Percentiles rank a stretch among this genome's conserved stretches.
Evolutionary conservation across 2,329 filamentous ascomycete species (phyloP).

Genomic region (Colletotrichum spinosum): DNA sequence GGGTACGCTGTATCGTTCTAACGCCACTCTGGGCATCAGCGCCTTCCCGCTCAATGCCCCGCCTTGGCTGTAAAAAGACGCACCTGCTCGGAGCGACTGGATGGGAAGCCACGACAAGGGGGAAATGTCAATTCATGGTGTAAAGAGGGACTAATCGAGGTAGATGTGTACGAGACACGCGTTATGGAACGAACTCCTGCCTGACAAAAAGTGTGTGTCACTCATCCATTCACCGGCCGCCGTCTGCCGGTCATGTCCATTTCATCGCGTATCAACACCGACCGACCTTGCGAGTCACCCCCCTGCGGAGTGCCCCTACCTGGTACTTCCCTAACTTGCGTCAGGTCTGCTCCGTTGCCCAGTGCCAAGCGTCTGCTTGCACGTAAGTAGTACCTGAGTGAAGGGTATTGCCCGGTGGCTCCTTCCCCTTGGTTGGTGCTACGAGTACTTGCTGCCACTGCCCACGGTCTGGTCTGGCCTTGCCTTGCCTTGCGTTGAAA

Average conservation of each 20-base stretch:
- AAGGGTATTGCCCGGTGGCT: not conserved
- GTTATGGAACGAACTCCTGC: slow-evolving; percentile 21
- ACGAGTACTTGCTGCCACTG: not conserved
- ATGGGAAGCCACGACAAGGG: slow-evolving; percentile 26
- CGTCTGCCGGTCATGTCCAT: slow-evolving; percentile 23
- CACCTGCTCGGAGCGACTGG: slow-evolving; percentile 34
- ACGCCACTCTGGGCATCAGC: slow-evolving; percentile 26
- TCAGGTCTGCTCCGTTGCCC: slow-evolving; percentile 9
- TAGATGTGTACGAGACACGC: slow-evolving; percentile 18
- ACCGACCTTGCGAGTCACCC: slow-evolving; percentile 18
- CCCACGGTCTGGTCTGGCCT: slow-evolving; percentile 7
- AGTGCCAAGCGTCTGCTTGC: too few species aligned
- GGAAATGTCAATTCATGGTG: not conserved
- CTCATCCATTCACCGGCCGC: slow-evolving; percentile 26
- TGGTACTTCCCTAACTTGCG: slow-evolving; percentile 32
- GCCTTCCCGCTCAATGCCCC: slow-evolving; percentile 27
- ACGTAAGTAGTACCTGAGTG: too few species aligned
- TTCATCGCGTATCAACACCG: slow-evolving; percentile 10
- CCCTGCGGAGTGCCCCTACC: slow-evolving; percentile 30
- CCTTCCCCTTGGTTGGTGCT: not conserved
- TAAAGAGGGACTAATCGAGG: too few species aligned
- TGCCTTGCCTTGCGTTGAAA: slow-evolving; percentile 20
- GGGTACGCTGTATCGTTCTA: slow-evolving; percentile 21
- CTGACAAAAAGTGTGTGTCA: slow-evolving; percentile 30
- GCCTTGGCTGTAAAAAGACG: slow-evolving; percentile 36